Evolutionary conservation across 2,329 filamentous ascomycete species (phyloP).

Genomic region (Calycina herbarum): DNA sequence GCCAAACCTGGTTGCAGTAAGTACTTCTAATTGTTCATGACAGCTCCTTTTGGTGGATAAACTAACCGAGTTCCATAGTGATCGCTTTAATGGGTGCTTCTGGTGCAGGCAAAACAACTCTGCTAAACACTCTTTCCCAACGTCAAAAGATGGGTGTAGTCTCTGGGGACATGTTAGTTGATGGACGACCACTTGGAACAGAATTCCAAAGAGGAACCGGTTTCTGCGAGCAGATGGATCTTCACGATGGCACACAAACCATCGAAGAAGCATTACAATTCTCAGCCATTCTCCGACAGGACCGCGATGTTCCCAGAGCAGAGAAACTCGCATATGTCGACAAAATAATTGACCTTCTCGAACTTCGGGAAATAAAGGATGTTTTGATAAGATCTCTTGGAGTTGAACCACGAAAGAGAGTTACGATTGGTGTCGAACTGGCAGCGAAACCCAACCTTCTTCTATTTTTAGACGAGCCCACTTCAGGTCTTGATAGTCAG

Average conservation of each 20-base stretch:
- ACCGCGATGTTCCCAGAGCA: slow-evolving; percentile 50
- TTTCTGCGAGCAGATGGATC: slow-evolving; percentile 71
- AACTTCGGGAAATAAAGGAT: slow-evolving; percentile 65
- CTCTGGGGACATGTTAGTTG: slow-evolving; percentile 70
- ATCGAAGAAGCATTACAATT: slow-evolving; percentile 70
- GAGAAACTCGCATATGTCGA: slow-evolving; percentile 69
- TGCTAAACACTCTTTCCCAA: slow-evolving; percentile 75
- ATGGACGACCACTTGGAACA: slow-evolving; percentile 59
- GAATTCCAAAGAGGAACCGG: slow-evolving; percentile 70
- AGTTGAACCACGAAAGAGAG: slow-evolving; percentile 58
- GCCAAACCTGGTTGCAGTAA: slow-evolving; percentile 67
- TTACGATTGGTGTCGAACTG: slow-evolving; percentile 73
- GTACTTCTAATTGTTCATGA: background rate
- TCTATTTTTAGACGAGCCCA: slow-evolving; percentile 72
- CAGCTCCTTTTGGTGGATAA: background rate
- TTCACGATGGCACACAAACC: slow-evolving; percentile 67
- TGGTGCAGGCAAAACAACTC: slow-evolving; percentile 80
- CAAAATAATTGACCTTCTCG: slow-evolving; percentile 64
- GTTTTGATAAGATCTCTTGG: slow-evolving; percentile 52
- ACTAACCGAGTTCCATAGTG: slow-evolving; percentile 41
- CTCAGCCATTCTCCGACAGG: slow-evolving; percentile 64
- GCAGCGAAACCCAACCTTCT: slow-evolving; percentile 68
- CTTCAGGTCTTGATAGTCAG: slow-evolving; percentile 68
- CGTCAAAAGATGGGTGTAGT: slow-evolving; percentile 63
- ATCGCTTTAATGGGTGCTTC: slow-evolving; percentile 80